A percentile compares a stretch with the other conserved stretches of the same genome.
phyloP scores from a whole-genome alignment of 2,329 filamentous ascomycete species.

The Nannizzia gypsea region DNA sequence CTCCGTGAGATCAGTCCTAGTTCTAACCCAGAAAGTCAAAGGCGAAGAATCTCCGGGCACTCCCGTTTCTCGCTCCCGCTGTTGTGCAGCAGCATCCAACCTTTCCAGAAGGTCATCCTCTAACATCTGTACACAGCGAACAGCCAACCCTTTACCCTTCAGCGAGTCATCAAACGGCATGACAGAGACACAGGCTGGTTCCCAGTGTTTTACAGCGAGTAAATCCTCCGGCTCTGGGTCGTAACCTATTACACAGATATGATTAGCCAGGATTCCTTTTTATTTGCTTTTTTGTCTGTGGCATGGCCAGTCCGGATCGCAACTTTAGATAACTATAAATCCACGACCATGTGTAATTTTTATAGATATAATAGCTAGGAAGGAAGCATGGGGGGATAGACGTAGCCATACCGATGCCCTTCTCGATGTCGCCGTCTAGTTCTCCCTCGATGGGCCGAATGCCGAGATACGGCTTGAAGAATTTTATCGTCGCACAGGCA shows the following conservation, averaged over 20 bases:
- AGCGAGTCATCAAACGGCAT: constrained; percentile 8
- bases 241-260: constrained; percentile 6
- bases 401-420: constrained; percentile 1
- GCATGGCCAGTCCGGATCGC: neutral
- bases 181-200: constrained; percentile 9
- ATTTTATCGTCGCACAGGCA: constrained; percentile 10
- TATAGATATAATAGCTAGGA: neutral
- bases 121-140: constrained; percentile 6
- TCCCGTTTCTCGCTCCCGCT: neutral
- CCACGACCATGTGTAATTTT: neutral
- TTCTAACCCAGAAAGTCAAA: constrained; percentile 11
- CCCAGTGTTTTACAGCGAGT: constrained; percentile 10
- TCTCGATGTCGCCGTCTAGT: neutral
- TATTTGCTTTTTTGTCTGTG: neutral
- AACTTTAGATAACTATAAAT: neutral
- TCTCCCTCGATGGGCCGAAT: neutral
- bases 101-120: constrained; percentile 9
- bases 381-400: neutral
- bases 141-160: constrained; percentile 7
- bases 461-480: constrained; percentile 7
- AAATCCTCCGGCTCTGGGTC: constrained; percentile 8
- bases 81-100: neutral
- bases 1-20: constrained; percentile 3
- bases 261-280: neutral
- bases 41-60: neutral